Base-by-base conservation (phyloP, 176 grass and related monocot species). In the Stipa capillata region DNA sequence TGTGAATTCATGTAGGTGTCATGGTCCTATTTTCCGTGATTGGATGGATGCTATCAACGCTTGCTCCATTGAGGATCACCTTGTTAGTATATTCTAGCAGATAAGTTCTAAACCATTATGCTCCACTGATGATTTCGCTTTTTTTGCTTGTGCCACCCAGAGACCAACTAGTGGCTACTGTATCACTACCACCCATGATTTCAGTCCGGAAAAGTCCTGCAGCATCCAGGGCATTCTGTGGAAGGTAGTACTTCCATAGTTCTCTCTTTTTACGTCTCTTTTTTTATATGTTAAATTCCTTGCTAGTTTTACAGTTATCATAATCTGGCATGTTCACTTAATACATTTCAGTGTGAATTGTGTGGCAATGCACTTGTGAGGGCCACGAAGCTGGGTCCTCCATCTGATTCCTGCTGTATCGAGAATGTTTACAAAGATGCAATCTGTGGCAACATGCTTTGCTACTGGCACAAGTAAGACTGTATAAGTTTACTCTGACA, bases 391-490 rank as follows among this genome's bases (percentile, higher is more conserved):
- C 36, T 35, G 57, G 69, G 48, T 32, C 75, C 84, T 80, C 90
- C 91, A 39, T 70, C 85, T 79, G 42, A 78, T 79, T 89, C 84
- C 39, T 89, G 88, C 52, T 93, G 87, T 83, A 87, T 88, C 61
- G 62, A 89, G 65, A 81, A 97, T 39, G 70, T 47, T 48, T 52
- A 52, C 31, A 34, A 69, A 2, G 6, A 34, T 37, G 65, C 40
- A 73, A 87, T 68, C 35, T 94, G 89, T 71, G 84, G 79, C 79
- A 89, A 86, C 50, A 34, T 59, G 27, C 82, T 86, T 44, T 94
- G 91, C 72, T 36, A 29, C 45, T 94, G 91, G 94, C 89, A 94
- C 73, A 93, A 87, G 91, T 93, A 93, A 87, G 84, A 50, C n/a
- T 65, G 14, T 54, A 65, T 18, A 57, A 45, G 29, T 73, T 65